A percentile compares a stretch with the other conserved stretches of the same genome.
phyloP scores from a whole-genome alignment of 2,329 filamentous ascomycete species.

The Penicillium sp. region DNA sequence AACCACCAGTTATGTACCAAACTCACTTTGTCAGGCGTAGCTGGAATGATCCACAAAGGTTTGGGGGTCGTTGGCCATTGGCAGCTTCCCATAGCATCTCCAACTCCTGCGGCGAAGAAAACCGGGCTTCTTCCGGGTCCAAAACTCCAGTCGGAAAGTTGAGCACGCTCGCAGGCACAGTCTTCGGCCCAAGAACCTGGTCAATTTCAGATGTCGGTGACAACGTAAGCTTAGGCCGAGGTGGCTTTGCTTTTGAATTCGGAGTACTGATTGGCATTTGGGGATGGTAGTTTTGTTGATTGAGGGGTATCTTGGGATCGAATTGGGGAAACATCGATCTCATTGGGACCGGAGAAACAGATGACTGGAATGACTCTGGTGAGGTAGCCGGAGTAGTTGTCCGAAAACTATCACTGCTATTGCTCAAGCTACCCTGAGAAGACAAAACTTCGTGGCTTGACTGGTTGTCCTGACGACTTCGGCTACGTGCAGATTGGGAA shows the following conservation, averaged over 20 bases:
- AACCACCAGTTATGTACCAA: too few relatives aligned
- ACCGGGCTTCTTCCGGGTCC: slow-evolving; percentile 35
- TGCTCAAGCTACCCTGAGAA: slow-evolving; percentile 13
- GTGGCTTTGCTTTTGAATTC: slow-evolving; percentile 7
- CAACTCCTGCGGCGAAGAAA: slow-evolving; percentile 42
- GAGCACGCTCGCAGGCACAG: slow-evolving; percentile 44
- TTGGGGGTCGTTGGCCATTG: slow-evolving; percentile 43
- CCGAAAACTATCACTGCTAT: slow-evolving; percentile 15
- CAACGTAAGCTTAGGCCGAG: slow-evolving; percentile 31
- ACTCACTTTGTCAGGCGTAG: slow-evolving; percentile 44
- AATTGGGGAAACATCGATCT: slow-evolving; percentile 49
- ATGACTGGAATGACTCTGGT: slow-evolving; percentile 20
- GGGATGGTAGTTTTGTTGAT: slow-evolving; percentile 39
- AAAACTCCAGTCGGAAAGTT: slow-evolving; percentile 41
- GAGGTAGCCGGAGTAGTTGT: slow-evolving; percentile 11
- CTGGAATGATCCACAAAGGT: slow-evolving; percentile 36
- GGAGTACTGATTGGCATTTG: slow-evolving; percentile 18
- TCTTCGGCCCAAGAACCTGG: slow-evolving; percentile 38
- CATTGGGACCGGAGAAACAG: slow-evolving; percentile 39
- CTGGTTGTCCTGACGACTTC: slow-evolving; percentile 14
- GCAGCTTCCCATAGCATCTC: slow-evolving; percentile 46
- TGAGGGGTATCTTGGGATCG: slow-evolving; percentile 38
- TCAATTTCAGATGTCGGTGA: slow-evolving; percentile 37
- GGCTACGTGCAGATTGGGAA: slow-evolving; percentile 15
- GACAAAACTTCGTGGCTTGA: slow-evolving; percentile 10